Base-by-base conservation (phyloP, 176 grass and related monocot species). In the Pontederia crassipes region DNA sequence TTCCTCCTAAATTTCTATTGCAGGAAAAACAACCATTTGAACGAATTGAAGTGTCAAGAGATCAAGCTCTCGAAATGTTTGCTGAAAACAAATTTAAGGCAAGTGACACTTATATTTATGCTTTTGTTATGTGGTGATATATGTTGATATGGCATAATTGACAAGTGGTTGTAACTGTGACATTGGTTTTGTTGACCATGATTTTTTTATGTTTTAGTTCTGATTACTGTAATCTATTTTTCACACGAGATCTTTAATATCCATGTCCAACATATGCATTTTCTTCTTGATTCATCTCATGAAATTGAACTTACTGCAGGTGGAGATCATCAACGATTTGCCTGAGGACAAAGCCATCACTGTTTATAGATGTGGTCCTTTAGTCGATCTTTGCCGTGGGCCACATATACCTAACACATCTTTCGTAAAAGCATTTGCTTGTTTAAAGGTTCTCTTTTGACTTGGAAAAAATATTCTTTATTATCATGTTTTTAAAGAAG, bases 11-110 rank as follows among this genome's bases (percentile, higher is more conserved):
- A 16, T 61, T 59, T 64, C 48, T 64, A 28, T 65, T 88, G 56
- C 76, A 98, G 93, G 93, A 98, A 73, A 98, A 98, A 40, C 93
- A 98, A 67, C 84, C 79, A 67, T 98, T 98, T 61, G 84, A 98
- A 78, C 84, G 93, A 52, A 92, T 98, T 74, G 93, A 98, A 75
- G 93, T 98, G 47, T 76, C 84, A 35, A 92, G 93, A 76, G 78
- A 68, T 15, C 87, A 98, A 70, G 93, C 93, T 54, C 79, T 98
- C 74, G 81, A 92, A 83, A 81, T 98, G 32, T 98, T 98, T 58
- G 62, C 79, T 10, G 93, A 98, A 85, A 98, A 98, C 80, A 72
- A 92, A 68, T 98, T 98, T 58, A 98, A 98, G 87, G 93, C 61
- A 88, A 77, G 11, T 68, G 40, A 75, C 55, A 27, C 0, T 57